Base-by-base conservation (phyloP, 192 early-diverging fungal species). In the Endogone sp. region DNA sequence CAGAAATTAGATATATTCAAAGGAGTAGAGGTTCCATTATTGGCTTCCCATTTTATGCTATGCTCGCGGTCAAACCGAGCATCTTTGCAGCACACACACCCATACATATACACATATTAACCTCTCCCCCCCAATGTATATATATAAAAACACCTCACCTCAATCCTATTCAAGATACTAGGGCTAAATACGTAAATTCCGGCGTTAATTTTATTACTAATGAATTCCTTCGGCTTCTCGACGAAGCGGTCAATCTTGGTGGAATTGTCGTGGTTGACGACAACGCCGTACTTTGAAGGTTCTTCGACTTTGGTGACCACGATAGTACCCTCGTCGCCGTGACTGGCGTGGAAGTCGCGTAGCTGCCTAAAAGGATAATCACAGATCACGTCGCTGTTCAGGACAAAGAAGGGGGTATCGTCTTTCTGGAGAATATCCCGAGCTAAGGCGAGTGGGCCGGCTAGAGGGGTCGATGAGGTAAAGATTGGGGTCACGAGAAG, bases 141-240 rank as follows among this genome's bases (percentile, higher is more conserved):
- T 6, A 68, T 23, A 56, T 3, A 72, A 24, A 72, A 4, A 69
- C 10, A 31, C 57, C 25, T 68, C 73, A 91, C 86, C 83, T 90
- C 87, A 75, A 99, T 99, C 70, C 98, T 89, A 67, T 95, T 79
- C 63, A 99, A 80, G 56, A 99, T 89, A 65, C 82, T 67, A 21
- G 96, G 94, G 84, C 87, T 97, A 79, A 99, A 97, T 62, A 99
- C 94, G 81, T 99, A 99, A 72, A 99, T 94, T 67, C 98, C 98
- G 62, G 96, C 97, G 75, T 99, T 99, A 82, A 99, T 98, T 82
- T 96, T 93, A 86, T 98, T 96, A 62, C 91, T 89, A 63, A 99
- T 95, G 79, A 91, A 99, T 73, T 91, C 91, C 37, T 86, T 82
- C 22, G 98, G 98, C 85, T 99, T 99, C 79, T 99, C 98, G 27